Evolutionary conservation across 169 alveolate species (phyloP).

Genomic region (Cryptosporidium sp.): DNA sequence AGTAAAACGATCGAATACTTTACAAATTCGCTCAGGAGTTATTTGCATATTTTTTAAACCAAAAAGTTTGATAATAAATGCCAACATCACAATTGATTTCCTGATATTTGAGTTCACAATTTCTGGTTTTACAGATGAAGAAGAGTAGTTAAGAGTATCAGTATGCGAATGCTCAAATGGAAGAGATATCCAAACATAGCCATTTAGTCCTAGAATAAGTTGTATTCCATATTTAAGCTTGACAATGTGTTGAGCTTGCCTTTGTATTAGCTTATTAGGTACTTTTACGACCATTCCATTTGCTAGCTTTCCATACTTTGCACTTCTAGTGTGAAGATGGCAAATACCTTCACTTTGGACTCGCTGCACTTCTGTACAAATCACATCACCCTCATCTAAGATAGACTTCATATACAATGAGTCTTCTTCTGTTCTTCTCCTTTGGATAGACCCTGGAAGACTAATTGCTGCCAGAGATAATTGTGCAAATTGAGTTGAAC

Average conservation of each 20-base stretch:
- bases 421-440: conserved; percentile 92
- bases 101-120: conserved; percentile 36
- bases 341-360: conserved; percentile 87
- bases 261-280: conserved; percentile 87
- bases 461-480: conserved; percentile 90
- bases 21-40: conserved; percentile 55
- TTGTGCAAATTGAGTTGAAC: conserved; percentile 88
- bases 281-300: conserved; percentile 90
- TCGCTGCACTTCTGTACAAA: conserved; percentile 93
- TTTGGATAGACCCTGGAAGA: conserved; percentile 89
- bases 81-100: conserved; percentile 19
- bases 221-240: conserved; percentile 86
- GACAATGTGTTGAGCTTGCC: conserved; percentile 90
- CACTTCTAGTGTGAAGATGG: conserved; percentile 90
- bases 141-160: conserved; percentile 62
- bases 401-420: conserved; percentile 90
- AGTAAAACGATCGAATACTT: conserved; percentile 30
- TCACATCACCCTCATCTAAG: conserved; percentile 89
- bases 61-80: conserved; percentile 38
- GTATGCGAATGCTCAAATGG: conserved; percentile 77
- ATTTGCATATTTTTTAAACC: conserved; percentile 37
- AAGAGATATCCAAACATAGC: conserved; percentile 85
- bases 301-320: conserved; percentile 90
- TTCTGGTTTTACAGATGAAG: conserved; percentile 41
- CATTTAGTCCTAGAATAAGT: conserved; percentile 91